Percentiles rank a stretch among this genome's conserved stretches.
Conservation (phyloP, 1,284 basidiomycete species). For the Pascua guehoae region DNA sequence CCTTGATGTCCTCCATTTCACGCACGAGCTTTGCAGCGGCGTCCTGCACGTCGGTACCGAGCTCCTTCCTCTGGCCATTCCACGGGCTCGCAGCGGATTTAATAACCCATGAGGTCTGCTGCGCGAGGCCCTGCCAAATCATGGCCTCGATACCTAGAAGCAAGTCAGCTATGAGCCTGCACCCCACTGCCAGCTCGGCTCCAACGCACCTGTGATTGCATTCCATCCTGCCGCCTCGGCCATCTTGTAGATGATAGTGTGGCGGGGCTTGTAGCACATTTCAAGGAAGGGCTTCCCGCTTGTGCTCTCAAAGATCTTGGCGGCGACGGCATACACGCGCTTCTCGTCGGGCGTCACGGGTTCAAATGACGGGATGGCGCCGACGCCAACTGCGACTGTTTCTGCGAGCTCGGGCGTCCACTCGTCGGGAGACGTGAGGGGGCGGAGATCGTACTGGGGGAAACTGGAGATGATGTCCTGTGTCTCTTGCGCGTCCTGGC, state of each 20-base stretch:
- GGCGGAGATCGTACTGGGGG: constrained; percentile 7
- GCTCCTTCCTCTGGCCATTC: no score
- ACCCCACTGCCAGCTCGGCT: no score
- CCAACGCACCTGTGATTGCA: constrained; percentile 24
- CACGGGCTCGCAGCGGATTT: no score
- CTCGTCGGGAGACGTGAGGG: not conserved
- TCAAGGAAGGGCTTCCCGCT: constrained; percentile 33
- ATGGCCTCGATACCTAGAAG: constrained; percentile 33
- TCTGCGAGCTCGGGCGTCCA: not conserved
- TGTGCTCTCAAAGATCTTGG: constrained; percentile 6
- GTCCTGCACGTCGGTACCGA: no score
- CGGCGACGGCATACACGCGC: constrained; percentile 17
- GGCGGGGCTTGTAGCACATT: constrained; percentile 48
- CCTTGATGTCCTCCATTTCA: no score
- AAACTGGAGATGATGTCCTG: constrained; percentile 6
- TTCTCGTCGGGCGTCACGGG: constrained; percentile 11
- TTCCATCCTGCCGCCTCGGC: constrained; percentile 31
- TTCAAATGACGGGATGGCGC: constrained; percentile 18
- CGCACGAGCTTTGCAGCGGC: no score
- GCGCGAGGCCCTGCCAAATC: constrained; percentile 47
- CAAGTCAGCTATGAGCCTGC: not conserved
- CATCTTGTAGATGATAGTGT: constrained; percentile 33
- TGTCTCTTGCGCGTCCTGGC: constrained; percentile 1
- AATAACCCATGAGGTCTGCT: constrained; percentile 15
- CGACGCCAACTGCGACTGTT: constrained; percentile 14